phyloP scores from a whole-genome alignment of 805 yeast genomes.

The Yamadazyma kitorensis region DNA sequence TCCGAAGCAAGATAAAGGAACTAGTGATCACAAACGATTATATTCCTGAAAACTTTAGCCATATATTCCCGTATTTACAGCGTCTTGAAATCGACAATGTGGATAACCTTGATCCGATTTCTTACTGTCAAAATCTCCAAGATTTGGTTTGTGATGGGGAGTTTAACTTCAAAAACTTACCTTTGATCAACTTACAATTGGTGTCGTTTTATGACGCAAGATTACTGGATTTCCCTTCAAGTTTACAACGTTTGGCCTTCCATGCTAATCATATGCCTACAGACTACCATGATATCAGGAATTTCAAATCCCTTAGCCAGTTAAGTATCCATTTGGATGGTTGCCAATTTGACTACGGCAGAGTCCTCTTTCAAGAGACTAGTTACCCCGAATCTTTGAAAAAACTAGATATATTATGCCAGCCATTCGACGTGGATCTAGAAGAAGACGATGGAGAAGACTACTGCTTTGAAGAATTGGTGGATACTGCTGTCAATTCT shows the following conservation, averaged over 20 bases:
- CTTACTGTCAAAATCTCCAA: no score
- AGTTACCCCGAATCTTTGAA: not conserved
- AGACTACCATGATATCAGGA: not conserved
- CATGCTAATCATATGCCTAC: not conserved
- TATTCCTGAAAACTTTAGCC: no score
- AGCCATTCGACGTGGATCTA: not conserved
- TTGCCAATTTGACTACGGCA: not conserved
- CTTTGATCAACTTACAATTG: no score
- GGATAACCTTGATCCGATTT: no score
- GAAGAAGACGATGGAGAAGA: not conserved
- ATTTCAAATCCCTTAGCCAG: not conserved
- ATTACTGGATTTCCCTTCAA: conserved; percentile 1
- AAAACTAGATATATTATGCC: not conserved
- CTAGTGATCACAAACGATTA: no score
- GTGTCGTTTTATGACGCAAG: no score
- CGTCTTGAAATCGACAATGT: no score
- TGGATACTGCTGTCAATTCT: not conserved
- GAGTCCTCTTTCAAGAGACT: not conserved
- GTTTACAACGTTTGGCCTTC: not conserved
- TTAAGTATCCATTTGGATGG: not conserved
- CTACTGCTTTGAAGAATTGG: not conserved
- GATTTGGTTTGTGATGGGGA: no score
- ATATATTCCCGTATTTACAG: no score
- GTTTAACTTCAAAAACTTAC: no score
- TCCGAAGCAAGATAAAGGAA: no score